Base-by-base conservation (phyloP, 768 basidiomycete genomes). In the Favolaschia claudopus region DNA sequence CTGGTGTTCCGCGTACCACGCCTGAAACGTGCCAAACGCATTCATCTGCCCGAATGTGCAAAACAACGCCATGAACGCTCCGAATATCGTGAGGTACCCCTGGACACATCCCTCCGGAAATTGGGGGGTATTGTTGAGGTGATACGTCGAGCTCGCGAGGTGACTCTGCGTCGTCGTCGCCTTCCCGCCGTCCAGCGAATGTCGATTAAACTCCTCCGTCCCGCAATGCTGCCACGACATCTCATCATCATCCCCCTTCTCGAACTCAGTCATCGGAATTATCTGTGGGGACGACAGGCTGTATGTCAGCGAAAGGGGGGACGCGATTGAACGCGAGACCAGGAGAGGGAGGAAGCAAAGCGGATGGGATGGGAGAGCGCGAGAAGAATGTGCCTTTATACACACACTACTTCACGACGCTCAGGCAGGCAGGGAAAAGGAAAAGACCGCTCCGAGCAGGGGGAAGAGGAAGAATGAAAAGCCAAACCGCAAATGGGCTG, bases 11-110 rank as follows among this genome's bases (percentile, higher is more conserved):
- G 80, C 76, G 63, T 91, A 91, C 84, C 85, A 90, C 13, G 84
- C 72, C 69, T 89, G 87, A 69, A 85, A 91, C 37, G 87, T 88
- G 15, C 89, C 89, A 61, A 90, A 91, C 40, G 89, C 82, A 49
- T 79, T 87, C 77, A 90, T 84, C 63, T 85, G 87, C 9, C 89
- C 89, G 68, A 91, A 89, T 2, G 87, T 85, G 68, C 82, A 87
- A 73, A 89, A 85, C 8, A 91, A 76, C 8, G 85, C 85, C 25
- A 89, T 68, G 69, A 87, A 89, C 0, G 87, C 86, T 1, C 89
- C 90, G 37, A 85, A 67, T 33, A 91, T 83, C 2, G 84, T 79
- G 15, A 89, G 66, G 74, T 75, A 76, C 15, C 75, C 76, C 64
- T 69, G 72, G 31, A 68, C 46, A 15, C 74, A 71, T 20, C 74